Percentiles rank a stretch among this genome's conserved stretches.
phyloP scores from a whole-genome alignment of 805 yeast genomes.

The Saccharomycopsis amapae region DNA sequence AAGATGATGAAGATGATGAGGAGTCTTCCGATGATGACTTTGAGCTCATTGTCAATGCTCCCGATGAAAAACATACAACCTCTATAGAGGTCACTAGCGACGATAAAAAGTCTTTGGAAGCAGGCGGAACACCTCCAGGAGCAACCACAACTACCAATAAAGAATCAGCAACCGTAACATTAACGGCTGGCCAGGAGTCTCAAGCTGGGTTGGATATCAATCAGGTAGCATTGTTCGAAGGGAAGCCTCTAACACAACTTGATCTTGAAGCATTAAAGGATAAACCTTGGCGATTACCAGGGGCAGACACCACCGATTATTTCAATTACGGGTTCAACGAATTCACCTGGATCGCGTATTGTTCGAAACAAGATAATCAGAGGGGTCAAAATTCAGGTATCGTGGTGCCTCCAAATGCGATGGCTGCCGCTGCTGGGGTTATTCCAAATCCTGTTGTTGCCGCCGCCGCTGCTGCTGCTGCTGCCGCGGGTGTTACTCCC shows the following conservation, averaged over 20 bases:
- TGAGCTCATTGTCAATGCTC: conserved; percentile 68
- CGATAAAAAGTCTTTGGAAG: conserved; percentile 9
- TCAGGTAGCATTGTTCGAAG: conserved; percentile 66
- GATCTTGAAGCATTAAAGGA: conserved; percentile 77
- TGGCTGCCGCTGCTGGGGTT: conserved; percentile 4
- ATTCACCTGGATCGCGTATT: conserved; percentile 89
- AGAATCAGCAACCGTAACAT: background rate
- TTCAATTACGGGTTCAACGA: conserved; percentile 97
- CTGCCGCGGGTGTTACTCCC: background rate
- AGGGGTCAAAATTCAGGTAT: conserved; percentile 40
- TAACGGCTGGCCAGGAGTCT: background rate
- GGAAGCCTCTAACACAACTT: conserved; percentile 74
- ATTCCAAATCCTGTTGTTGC: background rate
- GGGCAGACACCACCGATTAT: conserved; percentile 90
- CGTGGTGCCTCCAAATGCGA: background rate
- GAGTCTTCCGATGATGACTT: conserved; percentile 51
- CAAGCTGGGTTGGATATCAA: conserved; percentile 61
- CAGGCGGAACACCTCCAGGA: background rate
- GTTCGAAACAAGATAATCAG: conserved; percentile 76
- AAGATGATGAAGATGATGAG: background rate
- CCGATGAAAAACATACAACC: conserved; percentile 24
- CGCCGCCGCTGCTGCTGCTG: background rate
- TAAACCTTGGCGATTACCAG: conserved; percentile 98
- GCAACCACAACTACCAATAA: background rate
- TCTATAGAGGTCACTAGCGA: conserved; percentile 23